Evolutionary conservation across 352 stramenopile species (phyloP), one percentile per base, ranked within the genome.

Genomic region (Globisporangium ultimum): DNA sequence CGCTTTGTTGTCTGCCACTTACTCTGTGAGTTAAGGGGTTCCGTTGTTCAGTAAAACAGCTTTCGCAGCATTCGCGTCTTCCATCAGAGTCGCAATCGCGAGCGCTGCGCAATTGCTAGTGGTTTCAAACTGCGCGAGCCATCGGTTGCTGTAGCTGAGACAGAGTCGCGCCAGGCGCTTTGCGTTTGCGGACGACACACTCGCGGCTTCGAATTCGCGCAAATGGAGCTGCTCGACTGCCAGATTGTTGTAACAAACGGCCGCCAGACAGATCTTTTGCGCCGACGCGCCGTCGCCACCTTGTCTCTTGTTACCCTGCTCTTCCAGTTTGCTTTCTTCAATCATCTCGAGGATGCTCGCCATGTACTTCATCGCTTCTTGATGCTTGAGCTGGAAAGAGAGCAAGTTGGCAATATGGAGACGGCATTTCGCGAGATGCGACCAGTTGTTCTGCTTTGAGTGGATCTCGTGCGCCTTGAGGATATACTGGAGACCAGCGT

Each of bases 221-320:
- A 93, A 58, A 41, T 93, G 80, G 1, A 97, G 72, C 60, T 97
- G 88, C 67, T 97, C 88, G 15, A 97, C 84, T 1, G 91, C 89
- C 40, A 98, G 66, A 53, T 98, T 98, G 67, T 97, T 96, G 69
- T 97, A 97, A 63, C 76, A 89, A 20, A 97, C 85, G 11, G 88
- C 82, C 0, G 92, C 83, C 14, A 97, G 62, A 53, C 91, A 97
- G 14, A 98, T 77, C 61, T 96, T 95, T 54, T 97, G 89, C 3
- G 88, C 84, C 9, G 80, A 93, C 9, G 76, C 83, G 18, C 71
- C 67, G 55, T 51, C 68, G 0, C 64, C 61, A 36, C 28, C 28
- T 10, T 36, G 28, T 6, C 54, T 54, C 11, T 67, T 59, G 0
- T 36, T 36, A 36, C 45, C 58, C 6, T 48, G 42, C 18, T 88